Evolutionary conservation across 176 grass and related monocot genomes (phyloP).

Genomic region (Rhipidocladum racemiflorum): DNA sequence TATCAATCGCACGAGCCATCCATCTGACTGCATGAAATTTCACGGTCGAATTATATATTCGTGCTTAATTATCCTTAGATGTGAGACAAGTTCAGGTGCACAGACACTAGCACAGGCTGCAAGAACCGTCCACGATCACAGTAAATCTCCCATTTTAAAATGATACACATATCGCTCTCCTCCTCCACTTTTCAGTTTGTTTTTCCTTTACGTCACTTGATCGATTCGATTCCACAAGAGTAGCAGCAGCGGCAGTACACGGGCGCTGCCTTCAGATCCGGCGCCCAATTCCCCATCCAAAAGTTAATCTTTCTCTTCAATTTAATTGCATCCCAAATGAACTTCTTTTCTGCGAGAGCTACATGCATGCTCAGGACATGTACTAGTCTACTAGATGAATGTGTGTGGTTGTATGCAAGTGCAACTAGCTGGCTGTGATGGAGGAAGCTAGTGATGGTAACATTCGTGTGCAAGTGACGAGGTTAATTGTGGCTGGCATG

Average conservation of each 20-base stretch:
- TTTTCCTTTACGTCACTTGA: conserved; percentile 26
- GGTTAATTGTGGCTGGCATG: conserved; percentile 18
- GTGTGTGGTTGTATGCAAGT: background rate
- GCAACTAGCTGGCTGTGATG: background rate
- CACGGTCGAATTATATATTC: conserved; percentile 16
- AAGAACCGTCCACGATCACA: conserved; percentile 4
- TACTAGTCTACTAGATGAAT: background rate
- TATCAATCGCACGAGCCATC: background rate
- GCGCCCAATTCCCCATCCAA: conserved; percentile 7
- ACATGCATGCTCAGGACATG: background rate
- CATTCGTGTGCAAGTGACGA: background rate
- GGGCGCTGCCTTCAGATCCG: conserved; percentile 13
- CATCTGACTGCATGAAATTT: conserved; percentile 29
- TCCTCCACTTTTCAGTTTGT: conserved; percentile 8
- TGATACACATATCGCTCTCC: conserved; percentile 53
- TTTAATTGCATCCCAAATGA: background rate
- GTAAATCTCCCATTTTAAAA: conserved; percentile 46
- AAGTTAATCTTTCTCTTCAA: background rate
- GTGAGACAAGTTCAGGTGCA: background rate
- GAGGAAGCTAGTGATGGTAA: conserved; percentile 1
- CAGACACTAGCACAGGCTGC: too few species aligned
- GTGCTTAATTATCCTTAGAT: conserved; percentile 11
- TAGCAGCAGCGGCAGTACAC: background rate
- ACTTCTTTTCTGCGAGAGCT: conserved; percentile 23
- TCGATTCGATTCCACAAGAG: background rate